Evolutionary conservation across 2,329 filamentous ascomycete species (phyloP).

Genomic region (Verticillium nonalfalfae): DNA sequence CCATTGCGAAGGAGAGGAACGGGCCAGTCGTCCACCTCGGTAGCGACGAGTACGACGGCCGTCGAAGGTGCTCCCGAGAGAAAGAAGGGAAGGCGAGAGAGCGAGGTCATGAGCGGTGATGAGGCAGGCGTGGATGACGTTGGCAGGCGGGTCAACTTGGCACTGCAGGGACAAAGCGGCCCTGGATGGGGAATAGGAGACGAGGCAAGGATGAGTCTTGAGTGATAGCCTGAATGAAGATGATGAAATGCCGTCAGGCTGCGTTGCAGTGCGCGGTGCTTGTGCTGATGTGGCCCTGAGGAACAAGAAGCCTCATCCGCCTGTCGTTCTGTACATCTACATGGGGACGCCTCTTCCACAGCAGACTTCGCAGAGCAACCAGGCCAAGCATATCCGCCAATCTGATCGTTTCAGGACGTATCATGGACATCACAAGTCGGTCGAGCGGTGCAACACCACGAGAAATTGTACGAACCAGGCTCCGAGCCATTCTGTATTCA

Average conservation of each 20-base stretch:
- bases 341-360: too few relatives aligned
- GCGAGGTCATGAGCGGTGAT: constrained; percentile 35
- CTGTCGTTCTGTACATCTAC: too few relatives aligned
- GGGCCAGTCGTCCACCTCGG: constrained; percentile 19
- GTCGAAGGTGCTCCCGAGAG: constrained; percentile 10
- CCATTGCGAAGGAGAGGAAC: constrained; percentile 32
- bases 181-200: constrained; percentile 74
- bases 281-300: background rate
- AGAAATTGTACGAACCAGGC: too few relatives aligned
- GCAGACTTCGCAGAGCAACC: too few relatives aligned
- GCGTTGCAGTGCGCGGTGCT: background rate
- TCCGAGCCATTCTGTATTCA: background rate
- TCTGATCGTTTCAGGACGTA: too few relatives aligned
- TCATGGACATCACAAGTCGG: too few relatives aligned
- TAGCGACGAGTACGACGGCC: background rate
- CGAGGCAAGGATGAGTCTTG: constrained; percentile 76
- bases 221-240: constrained; percentile 34
- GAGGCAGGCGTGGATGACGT: constrained; percentile 32
- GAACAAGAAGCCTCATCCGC: too few relatives aligned
- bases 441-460: too few relatives aligned
- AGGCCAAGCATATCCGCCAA: too few relatives aligned
- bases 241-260: background rate
- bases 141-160: constrained; percentile 30
- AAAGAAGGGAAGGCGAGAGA: constrained; percentile 27
- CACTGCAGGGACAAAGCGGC: constrained; percentile 48